These are phyloP conservation scores for Globisporangium cederbergense DNA, from an alignment of 352 stramenopile genomes.

Conservation along the genomic window DNA sequence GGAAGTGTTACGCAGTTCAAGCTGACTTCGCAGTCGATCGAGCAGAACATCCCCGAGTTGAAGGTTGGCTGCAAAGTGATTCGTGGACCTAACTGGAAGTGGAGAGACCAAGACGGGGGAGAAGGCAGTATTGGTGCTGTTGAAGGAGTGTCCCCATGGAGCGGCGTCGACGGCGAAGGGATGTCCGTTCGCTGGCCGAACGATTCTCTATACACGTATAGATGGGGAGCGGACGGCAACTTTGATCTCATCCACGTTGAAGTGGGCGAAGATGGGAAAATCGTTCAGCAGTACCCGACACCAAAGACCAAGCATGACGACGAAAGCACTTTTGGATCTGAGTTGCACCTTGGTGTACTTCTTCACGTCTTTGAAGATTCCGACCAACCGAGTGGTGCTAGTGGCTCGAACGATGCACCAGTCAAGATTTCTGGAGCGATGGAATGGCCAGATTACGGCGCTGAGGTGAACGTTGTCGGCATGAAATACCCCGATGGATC, in stretches of 20 bases:
- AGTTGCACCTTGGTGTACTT: slow-evolving; percentile 77
- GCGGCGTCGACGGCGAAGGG: slow-evolving; percentile 83
- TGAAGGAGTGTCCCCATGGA: slow-evolving; percentile 85
- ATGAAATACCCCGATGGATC: slow-evolving; percentile 46
- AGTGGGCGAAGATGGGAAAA: slow-evolving; percentile 74
- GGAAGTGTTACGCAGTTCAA: slow-evolving; percentile 71
- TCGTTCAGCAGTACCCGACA: slow-evolving; percentile 64
- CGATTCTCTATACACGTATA: slow-evolving; percentile 86
- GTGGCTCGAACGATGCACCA: background rate
- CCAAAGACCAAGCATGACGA: slow-evolving; percentile 70
- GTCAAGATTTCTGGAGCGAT: slow-evolving; percentile 59
- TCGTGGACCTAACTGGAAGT: slow-evolving; percentile 89
- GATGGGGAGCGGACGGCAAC: slow-evolving; percentile 85
- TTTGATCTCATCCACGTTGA: slow-evolving; percentile 85
- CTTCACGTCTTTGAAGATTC: slow-evolving; percentile 56
- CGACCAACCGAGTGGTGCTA: background rate
- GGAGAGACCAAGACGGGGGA: slow-evolving; percentile 85
- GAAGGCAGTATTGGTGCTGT: slow-evolving; percentile 80
- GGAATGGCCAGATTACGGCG: slow-evolving; percentile 83
- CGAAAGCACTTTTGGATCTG: slow-evolving; percentile 68
- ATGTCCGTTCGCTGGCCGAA: slow-evolving; percentile 89
- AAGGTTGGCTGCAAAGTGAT: slow-evolving; percentile 85
- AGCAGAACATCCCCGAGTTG: slow-evolving; percentile 49
- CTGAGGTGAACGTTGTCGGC: slow-evolving; percentile 66
- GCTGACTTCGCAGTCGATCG: slow-evolving; percentile 41